Base-by-base conservation (phyloP, 2,329 filamentous ascomycete genomes). In the Ascochyta viciae-villosae region DNA sequence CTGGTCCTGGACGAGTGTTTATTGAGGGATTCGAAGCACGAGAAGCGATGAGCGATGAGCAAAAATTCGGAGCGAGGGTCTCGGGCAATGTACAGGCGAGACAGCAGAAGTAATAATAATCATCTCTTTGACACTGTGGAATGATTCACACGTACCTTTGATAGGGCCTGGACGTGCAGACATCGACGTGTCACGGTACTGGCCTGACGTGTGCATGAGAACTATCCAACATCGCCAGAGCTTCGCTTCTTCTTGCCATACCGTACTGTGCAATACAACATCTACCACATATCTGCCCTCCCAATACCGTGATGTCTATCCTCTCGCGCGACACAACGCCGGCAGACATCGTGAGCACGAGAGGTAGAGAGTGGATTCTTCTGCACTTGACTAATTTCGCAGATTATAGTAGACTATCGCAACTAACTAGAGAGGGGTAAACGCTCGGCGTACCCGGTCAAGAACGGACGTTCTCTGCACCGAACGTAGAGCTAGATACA, bases 81-180 rank as follows among this genome's bases (percentile, higher is more conserved):
- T 31, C 26, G 23, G 44, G 27, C 24, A 27, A 49, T 26, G 53
- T 38, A 56, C 12, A 37, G n/a, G 43, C 40, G 52, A 39, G 51
- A 24, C 16, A 39, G 48, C 33, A 23, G 54, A 22, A 40, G 48
- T 57, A 57, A 52, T 57, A 48, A 31, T 56, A 55, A 31, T 31
- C 12, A 55, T 55, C 46, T 50, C 52, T 31, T 55, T 50, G 41
- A 41, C 46, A 29, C 19, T 7, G 27, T 44, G 12, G 27, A 16
- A 4, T 3, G 15, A 5, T 4, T n/a, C 2, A 12, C 19, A 27
- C 13, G 22, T 23, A 23, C 24, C 5, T 26, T 39, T 22, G 35
- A 1, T 19, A 16, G n/a, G 7, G n/a, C 24, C 13, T 41, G 24
- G 16, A 3, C 12, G 13, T 5, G 37, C 19, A 19, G 19, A 19